phyloP scores from a whole-genome alignment of 371 early-diverging fungal genomes.

The Coemansia sp. region DNA sequence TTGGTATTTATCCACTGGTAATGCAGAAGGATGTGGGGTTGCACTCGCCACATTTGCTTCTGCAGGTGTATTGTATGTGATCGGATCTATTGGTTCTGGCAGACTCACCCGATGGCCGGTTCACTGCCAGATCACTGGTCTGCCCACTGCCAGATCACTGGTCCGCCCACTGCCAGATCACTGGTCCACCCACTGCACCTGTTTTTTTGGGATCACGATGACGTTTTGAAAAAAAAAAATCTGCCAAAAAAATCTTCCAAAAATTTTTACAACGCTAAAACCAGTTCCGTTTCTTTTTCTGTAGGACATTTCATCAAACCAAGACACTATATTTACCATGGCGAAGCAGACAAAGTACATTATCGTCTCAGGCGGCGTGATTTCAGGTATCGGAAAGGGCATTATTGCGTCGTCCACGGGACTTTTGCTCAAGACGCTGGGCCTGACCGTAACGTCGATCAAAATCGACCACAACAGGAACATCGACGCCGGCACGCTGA shows the following conservation, averaged over 20 bases:
- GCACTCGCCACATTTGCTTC: background rate
- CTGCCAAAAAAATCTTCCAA: background rate
- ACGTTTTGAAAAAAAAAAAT: background rate
- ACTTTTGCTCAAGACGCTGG: conserved; percentile 90
- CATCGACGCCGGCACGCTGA: conserved; percentile 98
- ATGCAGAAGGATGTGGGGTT: background rate
- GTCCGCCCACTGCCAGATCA: too few species aligned
- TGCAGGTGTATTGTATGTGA: background rate
- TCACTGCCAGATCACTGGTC: too few species aligned
- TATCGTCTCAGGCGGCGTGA: conserved; percentile 97
- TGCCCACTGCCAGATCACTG: too few species aligned
- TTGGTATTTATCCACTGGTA: conserved; percentile 12
- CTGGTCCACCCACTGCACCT: too few species aligned
- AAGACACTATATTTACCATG: background rate
- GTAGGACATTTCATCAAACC: background rate
- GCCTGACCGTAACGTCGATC: conserved; percentile 95
- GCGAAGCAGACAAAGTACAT: conserved; percentile 83
- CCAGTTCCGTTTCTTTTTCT: background rate
- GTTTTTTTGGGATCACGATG: too few species aligned
- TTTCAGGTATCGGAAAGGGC: conserved; percentile 99
- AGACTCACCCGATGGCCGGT: background rate
- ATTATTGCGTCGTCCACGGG: conserved; percentile 98
- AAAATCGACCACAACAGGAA: conserved; percentile 99
- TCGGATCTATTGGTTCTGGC: background rate
- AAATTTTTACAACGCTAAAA: background rate